Base-by-base conservation (phyloP, 1,284 basidiomycete genomes). In the Volvariella volvacea region DNA sequence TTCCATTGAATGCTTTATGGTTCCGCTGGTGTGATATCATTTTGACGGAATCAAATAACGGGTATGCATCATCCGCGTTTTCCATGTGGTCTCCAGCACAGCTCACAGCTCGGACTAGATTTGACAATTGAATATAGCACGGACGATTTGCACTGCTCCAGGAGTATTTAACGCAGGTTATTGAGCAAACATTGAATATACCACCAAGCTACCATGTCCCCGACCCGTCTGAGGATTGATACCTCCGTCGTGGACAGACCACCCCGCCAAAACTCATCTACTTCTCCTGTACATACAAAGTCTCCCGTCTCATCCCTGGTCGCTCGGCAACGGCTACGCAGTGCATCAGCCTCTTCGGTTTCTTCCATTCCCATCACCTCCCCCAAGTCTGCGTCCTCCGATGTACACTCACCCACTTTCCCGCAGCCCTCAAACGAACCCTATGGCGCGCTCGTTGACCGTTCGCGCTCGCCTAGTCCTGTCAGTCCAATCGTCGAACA, bases 401-500 rank as follows among this genome's bases (percentile, higher is more conserved):
- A 43, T 30, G 28, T 17, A 22, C 42, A 34, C 21, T 33, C 45
- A 2, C n/a, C 45, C 2, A 32, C 41, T 25, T 16, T 39, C 14
- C 32, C 42, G 12, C 20, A 7, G n/a, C 34, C 34, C 14, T 16
- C n/a, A 15, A n/a, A 36, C 6, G 25, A 12, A 6, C 25, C 25
- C 6, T 28, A 28, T 12, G 12, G 25, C 25, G 19, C 6, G 6
- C 34, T 36, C 8, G n/a, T 15, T n/a, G 19, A 36, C 19, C 47
- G 55, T 10, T 56, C 64, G 46, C 55, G 58, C 43, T 61, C 64
- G 19, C 45, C 54, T 15, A 70, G 65, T 41, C 65, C 70, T 3
- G 54, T 59, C 17, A 67, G 60, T 39, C 64, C 64, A 3, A 54
- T 20, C 34, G 8, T 65, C 22, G 74, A 73, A 12, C 68, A 71